Evolutionary conservation across 106 monocot genomes (phyloP).

Genomic region (Allium cepa): DNA sequence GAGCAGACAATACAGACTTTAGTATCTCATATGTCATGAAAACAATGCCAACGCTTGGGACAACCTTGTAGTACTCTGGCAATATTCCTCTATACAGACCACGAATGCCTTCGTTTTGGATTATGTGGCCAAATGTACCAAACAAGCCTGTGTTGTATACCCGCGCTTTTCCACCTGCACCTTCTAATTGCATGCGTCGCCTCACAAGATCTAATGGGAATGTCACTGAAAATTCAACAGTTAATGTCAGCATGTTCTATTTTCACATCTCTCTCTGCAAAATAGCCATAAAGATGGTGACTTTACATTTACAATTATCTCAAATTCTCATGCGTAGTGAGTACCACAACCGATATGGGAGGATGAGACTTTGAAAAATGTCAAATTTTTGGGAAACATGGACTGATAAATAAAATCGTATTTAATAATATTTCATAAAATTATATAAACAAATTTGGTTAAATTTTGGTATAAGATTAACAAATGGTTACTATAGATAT

Average conservation of each 20-base stretch:
- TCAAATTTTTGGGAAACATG: too few species aligned
- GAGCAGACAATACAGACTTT: conserved; percentile 14
- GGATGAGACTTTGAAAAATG: too few species aligned
- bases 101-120: conserved; percentile 57
- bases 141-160: conserved; percentile 53
- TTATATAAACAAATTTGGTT: too few species aligned
- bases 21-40: conserved; percentile 70
- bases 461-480: too few species aligned
- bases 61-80: conserved; percentile 80
- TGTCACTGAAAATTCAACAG: conserved; percentile 35
- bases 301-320: background rate
- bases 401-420: too few species aligned
- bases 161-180: conserved; percentile 51
- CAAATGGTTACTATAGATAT: too few species aligned
- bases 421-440: too few species aligned
- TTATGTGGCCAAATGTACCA: conserved; percentile 53
- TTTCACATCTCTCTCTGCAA: background rate
- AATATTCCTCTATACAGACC: conserved; percentile 76
- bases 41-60: conserved; percentile 71
- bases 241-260: background rate
- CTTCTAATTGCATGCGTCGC: conserved; percentile 73
- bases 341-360: background rate
- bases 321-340: background rate
- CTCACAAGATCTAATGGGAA: conserved; percentile 87
- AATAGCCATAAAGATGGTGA: background rate